Base-by-base conservation (phyloP, 306 rosid species). In the Aeschynomene evenia region DNA sequence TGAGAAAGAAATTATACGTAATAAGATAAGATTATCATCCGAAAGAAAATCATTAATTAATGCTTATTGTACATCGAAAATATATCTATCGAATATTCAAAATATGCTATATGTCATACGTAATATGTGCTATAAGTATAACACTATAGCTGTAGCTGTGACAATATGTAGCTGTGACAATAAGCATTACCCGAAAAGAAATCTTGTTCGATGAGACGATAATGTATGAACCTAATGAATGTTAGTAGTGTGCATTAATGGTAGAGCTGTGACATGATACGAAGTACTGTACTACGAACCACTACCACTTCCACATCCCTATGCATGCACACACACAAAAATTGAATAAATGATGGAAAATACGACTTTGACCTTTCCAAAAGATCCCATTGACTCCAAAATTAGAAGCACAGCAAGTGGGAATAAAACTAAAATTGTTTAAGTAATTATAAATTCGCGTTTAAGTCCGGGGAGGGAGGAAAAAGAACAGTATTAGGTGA, bases 401-500 rank as follows among this genome's bases (percentile, higher is more conserved):
- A 39, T 31, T 12, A 43, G 29, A 31, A 37, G 4, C 8, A 63
- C 49, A 11, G 9, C n/a, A 21, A 9, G 14, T 1, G 20, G 14
- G 9, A 6, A 6, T 29, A 33, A 13, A 18, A 26, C 26, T 7
- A 2, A 9, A 12, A 14, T 42, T 23, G 55, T 2, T 51, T 61
- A 28, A 63, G 18, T 37, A 21, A 29, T 49, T 63, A 50, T 7
- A 18, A 66, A 37, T 24, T 48, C 49, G 46, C 14, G 14, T 14
- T 54, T 4, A 28, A 19, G 15, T 26, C n/a, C 55, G 13, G 18
- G 65, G 40, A 63, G 26, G 22, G 36, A 34, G 33, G 40, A 63
- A 42, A 36, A 52, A 34, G 33, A 62, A 36, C 57, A 60, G 49
- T 23, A 80, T 21, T 62, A 33, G 71, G 77, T 72, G 80, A 15